Evolutionary conservation across 108 stramenopile genomes (phyloP).

Genomic region (Cylindrotheca closterium): DNA sequence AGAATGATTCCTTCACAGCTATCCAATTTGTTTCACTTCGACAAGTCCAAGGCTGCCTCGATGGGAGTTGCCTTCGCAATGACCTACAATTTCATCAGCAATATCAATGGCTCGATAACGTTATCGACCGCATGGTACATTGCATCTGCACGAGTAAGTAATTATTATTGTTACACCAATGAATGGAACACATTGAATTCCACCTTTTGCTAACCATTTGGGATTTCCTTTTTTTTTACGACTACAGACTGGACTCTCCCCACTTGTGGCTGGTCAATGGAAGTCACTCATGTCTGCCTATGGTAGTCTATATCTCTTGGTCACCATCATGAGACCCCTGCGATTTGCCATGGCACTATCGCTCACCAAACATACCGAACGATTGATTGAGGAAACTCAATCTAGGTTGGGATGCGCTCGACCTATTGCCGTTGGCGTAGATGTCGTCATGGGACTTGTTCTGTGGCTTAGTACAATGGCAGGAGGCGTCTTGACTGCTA

Average conservation of each 20-base stretch:
- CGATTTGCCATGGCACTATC: slow-evolving; percentile 51
- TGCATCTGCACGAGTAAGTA: slow-evolving; percentile 21
- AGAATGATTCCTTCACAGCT: no score
- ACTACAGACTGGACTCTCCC: slow-evolving; percentile 62
- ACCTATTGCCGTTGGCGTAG: slow-evolving; percentile 9
- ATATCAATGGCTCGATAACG: slow-evolving; percentile 25
- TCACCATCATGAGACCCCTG: slow-evolving; percentile 63
- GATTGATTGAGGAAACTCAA: slow-evolving; percentile 13
- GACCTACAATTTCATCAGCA: slow-evolving; percentile 31
- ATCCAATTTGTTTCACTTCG: slow-evolving; percentile 7
- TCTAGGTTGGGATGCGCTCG: slow-evolving; percentile 15
- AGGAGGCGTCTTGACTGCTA: slow-evolving; percentile 23
- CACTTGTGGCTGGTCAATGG: slow-evolving; percentile 81
- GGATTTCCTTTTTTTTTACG: background rate
- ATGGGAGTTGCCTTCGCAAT: slow-evolving; percentile 23
- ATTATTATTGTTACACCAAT: background rate
- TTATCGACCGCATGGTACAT: slow-evolving; percentile 31
- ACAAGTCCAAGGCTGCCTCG: slow-evolving; percentile 6
- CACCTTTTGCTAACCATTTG: no score
- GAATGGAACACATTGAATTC: background rate
- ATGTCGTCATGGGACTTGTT: slow-evolving; percentile 5
- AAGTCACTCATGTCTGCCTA: slow-evolving; percentile 68
- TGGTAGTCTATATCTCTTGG: slow-evolving; percentile 61
- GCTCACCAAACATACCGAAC: slow-evolving; percentile 24
- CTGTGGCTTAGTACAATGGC: slow-evolving; percentile 9